Evolutionary conservation across 2,329 filamentous ascomycete genomes (phyloP), one percentile per base, ranked within the genome.

Genomic region (Pseudocercospora crystallina): DNA sequence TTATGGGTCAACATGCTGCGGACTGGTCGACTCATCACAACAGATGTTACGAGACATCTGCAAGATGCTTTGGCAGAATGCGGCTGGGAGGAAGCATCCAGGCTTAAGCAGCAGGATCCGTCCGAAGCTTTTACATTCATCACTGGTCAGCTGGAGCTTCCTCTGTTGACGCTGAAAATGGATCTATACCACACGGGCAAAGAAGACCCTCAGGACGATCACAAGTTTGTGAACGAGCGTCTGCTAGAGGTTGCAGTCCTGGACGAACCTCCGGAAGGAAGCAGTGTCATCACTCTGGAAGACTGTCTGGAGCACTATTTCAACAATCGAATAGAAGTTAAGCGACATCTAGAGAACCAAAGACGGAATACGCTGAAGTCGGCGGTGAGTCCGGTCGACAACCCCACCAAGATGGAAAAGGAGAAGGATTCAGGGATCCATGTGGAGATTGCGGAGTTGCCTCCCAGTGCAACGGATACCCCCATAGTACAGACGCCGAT

Each of bases 121-220:
- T 96, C 94, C 0, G 94, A 99, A 71, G 91, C 91, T 1, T 97
- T 97, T 67, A 89, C 86, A 0, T 96, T 96, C 68, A 90, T 99
- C 57, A 96, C 92, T 0, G 91, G 90, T 59, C 90, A 86, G 15
- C 79, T 99, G 14, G 86, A 95, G 61, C 72, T 97, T 12, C 94
- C 94, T 5, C 77, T 97, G 2, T 79, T 97, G 20, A 91, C 91
- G 0, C 73, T 97, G 33, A 95, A 96, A 67, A 92, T 96, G 76
- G 91, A 97, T 66, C 84, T 97, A 11, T 96, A 92, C 61, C 94
- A 96, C 65, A 88, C 90, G 17, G 94, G 92, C 11, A 90, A 89
- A 64, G 86, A 89, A 62, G 82, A 86, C 55, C 86, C 87, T 43
- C 82, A 83, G 35, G 90, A 95, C 59, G 94, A 99, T 64, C 92